A percentile compares a stretch with the other conserved stretches of the same genome.
Conservation (phyloP, 2,329 filamentous ascomycete species). For the Nemania abortiva region DNA sequence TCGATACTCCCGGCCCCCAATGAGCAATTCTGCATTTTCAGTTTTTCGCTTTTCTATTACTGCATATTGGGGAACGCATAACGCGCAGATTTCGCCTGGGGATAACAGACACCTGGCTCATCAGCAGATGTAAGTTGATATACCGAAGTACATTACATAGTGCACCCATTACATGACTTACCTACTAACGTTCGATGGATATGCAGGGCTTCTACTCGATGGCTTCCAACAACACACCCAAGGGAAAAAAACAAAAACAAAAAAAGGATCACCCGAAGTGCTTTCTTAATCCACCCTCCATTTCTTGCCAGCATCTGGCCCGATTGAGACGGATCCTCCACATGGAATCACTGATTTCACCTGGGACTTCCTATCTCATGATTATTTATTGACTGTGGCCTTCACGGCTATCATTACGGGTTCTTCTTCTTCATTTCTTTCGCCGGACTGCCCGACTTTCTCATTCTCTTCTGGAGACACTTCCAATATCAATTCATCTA, state of each 20-base stretch:
- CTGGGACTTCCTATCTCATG: background rate
- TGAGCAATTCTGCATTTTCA: background rate
- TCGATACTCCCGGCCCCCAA: background rate
- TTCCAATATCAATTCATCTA: conserved; percentile 12
- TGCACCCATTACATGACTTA: background rate
- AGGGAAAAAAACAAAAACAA: background rate
- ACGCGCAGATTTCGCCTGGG: background rate
- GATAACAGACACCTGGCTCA: background rate
- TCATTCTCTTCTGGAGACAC: conserved; percentile 8
- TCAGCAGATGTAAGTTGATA: background rate
- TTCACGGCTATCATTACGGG: background rate
- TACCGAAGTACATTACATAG: background rate
- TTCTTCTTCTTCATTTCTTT: background rate
- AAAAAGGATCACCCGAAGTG: background rate
- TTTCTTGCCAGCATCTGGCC: conserved; percentile 14
- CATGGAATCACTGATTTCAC: background rate
- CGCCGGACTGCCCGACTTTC: background rate
- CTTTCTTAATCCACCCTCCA: background rate
- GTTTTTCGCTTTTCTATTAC: background rate
- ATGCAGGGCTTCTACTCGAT: background rate
- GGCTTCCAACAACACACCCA: background rate
- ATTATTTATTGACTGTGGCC: background rate
- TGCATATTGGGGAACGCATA: background rate
- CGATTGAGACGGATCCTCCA: conserved; percentile 14
- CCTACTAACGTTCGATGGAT: background rate